These are phyloP conservation scores for Withania somnifera DNA, from an alignment of 305 asterid species.

Conservation along the genomic window DNA sequence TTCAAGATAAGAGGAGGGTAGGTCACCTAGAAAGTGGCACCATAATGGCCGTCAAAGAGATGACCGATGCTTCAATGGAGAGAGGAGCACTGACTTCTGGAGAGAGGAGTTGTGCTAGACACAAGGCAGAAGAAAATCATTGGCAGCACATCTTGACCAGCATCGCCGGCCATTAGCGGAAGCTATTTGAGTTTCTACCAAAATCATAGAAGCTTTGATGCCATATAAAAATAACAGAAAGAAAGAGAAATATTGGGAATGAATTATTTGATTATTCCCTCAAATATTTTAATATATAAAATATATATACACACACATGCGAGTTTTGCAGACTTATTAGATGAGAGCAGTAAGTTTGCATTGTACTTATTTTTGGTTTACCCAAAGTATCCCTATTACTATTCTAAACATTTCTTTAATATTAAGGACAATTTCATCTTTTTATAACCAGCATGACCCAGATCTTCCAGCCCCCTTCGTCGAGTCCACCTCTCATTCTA, in stretches of 20 bases:
- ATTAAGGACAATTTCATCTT: neutral
- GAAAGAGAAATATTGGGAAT: neutral
- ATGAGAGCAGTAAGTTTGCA: neutral
- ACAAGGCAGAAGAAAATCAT: neutral
- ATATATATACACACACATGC: neutral
- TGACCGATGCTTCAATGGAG: neutral
- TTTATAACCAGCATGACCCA: neutral
- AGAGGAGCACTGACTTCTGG: neutral
- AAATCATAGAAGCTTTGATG: neutral
- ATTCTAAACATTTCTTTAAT: neutral
- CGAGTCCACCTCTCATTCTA: neutral
- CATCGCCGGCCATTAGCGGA: neutral
- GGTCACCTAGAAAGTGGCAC: neutral
- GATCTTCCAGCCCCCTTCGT: neutral
- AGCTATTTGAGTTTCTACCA: neutral
- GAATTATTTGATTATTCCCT: neutral
- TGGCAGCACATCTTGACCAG: neutral
- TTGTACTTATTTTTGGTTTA: neutral
- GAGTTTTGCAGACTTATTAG: neutral
- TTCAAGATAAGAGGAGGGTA: neutral
- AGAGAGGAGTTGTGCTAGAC: neutral
- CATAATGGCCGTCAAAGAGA: neutral
- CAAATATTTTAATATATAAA: neutral
- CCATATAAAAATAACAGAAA: neutral
- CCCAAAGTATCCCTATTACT: neutral